These are phyloP conservation scores for Solanum habrochaites DNA, from an alignment of 257 asterid genomes.

Conservation along the genomic window DNA sequence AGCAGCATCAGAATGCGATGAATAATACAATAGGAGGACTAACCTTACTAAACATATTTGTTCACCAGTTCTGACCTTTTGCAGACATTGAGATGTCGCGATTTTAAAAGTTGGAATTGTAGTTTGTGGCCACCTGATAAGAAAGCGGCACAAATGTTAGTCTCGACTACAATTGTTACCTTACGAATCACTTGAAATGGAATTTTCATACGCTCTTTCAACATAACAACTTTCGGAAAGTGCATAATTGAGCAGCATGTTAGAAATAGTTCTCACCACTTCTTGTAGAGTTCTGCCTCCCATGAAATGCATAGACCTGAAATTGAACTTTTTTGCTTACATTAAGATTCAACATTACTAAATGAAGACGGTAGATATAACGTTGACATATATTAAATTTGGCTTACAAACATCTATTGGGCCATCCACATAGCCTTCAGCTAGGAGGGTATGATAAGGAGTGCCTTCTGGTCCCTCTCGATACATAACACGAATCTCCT, in stretches of 20 bases:
- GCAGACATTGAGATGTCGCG: slow-evolving; percentile 37
- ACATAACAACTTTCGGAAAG: not conserved
- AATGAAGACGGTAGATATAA: not conserved
- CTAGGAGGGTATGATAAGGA: slow-evolving; percentile 69
- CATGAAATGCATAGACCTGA: slow-evolving; percentile 80
- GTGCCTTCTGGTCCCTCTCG: slow-evolving; percentile 86
- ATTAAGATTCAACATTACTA: not conserved
- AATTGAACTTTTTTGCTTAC: not conserved
- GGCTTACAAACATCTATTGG: slow-evolving; percentile 89
- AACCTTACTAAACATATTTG: slow-evolving; percentile 83
- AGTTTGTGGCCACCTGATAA: slow-evolving; percentile 87
- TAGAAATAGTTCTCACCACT: slow-evolving; percentile 31
- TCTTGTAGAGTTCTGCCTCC: slow-evolving; percentile 55
- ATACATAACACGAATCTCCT: slow-evolving; percentile 88
- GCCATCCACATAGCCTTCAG: slow-evolving; percentile 89
- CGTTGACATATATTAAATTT: not conserved
- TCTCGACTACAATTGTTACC: not conserved
- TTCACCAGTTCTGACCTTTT: slow-evolving; percentile 59
- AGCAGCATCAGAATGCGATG: not conserved
- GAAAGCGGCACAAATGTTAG: not conserved
- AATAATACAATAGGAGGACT: not conserved
- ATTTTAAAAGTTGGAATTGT: slow-evolving; percentile 61
- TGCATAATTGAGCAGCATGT: not conserved
- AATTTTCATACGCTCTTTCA: not conserved
- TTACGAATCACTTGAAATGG: not conserved